Base-by-base conservation (phyloP, 108 stramenopile species). In the Seminavis robusta region DNA sequence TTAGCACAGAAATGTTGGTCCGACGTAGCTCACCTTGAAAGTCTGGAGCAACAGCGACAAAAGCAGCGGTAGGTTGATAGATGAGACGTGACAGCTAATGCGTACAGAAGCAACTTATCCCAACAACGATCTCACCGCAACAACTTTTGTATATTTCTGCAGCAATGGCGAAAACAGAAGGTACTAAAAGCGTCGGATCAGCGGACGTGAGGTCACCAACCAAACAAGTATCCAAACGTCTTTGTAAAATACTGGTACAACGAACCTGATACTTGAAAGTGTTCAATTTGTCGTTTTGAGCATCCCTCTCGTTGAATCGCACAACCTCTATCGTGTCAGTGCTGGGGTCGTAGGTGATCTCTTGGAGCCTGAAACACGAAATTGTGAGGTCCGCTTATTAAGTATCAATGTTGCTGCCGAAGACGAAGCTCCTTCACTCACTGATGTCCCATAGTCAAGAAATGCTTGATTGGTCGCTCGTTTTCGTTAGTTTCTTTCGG, bases 281-380 rank as follows among this genome's bases (percentile, higher is more conserved):
- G 45, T 87, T 71, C 24, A 25, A 48, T 26, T 46, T 33, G 17
- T 68, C 57, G 17, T 79, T 78, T 19, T 83, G 76, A 1, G 88
- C 86, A 47, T 67, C 78, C 41, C 69, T 79, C 13, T 79, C 68
- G 27, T 71, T 65, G 77, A 90, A 93, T 23, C 71, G 65, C 41
- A 83, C 70, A 9, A 93, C 80, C 57, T 87, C 88, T 34, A 93
- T 81, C 37, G 77, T 81, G 49, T 93, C 85, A 3, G 77, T 60
- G 29, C 39, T 55, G 17, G 92, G 67, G 49, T 94, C 74, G 46
- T 87, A 95, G 13, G 61, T 72, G 20, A 98, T 61, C 10, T 72
- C 49, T 36, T 73, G 74, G 26, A 77, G 62, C 17, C 1, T 47
- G 20, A 42, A 29, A 7, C 17, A 15, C 11, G 13, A 36, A 13